These are phyloP conservation scores for Sporothrix euskadiensis DNA, from an alignment of 2,329 filamentous ascomycete species.

Conservation along the genomic window DNA sequence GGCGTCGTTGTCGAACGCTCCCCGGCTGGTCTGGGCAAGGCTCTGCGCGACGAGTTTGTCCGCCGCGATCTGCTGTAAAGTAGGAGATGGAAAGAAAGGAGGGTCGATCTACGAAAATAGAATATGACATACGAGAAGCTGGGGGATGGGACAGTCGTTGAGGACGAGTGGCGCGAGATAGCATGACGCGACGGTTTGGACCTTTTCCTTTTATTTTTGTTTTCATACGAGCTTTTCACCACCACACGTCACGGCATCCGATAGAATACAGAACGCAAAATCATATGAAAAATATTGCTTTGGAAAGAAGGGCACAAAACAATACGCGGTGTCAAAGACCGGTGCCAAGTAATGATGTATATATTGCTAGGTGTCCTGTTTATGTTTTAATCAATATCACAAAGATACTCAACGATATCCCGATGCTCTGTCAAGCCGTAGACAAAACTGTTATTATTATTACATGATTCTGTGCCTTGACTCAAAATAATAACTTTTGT, in stretches of 20 bases:
- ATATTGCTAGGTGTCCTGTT: background rate
- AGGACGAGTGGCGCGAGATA: background rate
- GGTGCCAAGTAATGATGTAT: background rate
- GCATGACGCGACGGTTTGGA: constrained; percentile 1
- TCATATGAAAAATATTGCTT: constrained; percentile 14
- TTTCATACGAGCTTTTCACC: background rate
- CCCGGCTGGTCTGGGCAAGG: constrained; percentile 88
- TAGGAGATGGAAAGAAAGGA: background rate
- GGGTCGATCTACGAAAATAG: constrained; percentile 1
- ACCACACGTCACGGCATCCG: constrained; percentile 11
- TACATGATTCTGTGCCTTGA: too few relatives aligned
- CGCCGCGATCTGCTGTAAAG: constrained; percentile 88
- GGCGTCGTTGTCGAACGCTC: constrained; percentile 96
- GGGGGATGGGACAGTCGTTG: background rate
- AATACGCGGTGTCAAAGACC: background rate
- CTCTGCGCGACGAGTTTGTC: constrained; percentile 92
- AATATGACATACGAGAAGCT: background rate
- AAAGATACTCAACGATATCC: background rate
- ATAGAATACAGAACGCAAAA: constrained; percentile 25
- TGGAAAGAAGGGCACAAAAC: background rate
- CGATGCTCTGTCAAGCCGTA: background rate
- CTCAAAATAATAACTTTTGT: too few relatives aligned
- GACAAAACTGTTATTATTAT: too few relatives aligned
- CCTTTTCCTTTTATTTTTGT: background rate
- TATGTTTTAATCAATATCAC: background rate